These are phyloP conservation scores for Didymella lethalis DNA, from an alignment of 2,329 filamentous ascomycete species.

Conservation along the genomic window DNA sequence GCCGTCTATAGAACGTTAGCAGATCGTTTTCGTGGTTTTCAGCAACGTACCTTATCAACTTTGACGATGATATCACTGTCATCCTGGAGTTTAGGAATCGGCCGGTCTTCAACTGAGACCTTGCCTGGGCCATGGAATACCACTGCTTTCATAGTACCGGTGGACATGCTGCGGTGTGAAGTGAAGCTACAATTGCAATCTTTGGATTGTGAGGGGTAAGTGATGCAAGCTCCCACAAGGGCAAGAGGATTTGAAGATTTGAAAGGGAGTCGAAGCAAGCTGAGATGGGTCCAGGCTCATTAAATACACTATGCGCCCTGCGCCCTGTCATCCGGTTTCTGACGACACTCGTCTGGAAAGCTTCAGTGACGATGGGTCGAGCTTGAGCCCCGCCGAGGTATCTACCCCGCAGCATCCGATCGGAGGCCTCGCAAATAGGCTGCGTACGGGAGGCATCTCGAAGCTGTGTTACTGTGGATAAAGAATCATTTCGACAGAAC, in stretches of 20 bases:
- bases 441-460: constrained; percentile 13
- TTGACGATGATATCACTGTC: constrained; percentile 81
- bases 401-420: constrained; percentile 30
- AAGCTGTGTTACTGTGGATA: neutral
- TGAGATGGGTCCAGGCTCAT: constrained; percentile 10
- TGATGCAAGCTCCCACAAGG: neutral
- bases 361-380: constrained; percentile 24
- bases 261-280: neutral
- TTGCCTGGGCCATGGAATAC: constrained; percentile 82
- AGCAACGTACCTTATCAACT: constrained; percentile 65
- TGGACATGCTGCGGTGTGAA: constrained; percentile 25
- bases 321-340: constrained; percentile 16
- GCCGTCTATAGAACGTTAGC: constrained; percentile 62
- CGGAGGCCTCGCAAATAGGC: constrained; percentile 18
- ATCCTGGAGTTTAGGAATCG: constrained; percentile 76
- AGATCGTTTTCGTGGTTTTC: neutral
- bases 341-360: constrained; percentile 21
- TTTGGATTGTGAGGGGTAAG: neutral
- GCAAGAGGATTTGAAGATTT: neutral
- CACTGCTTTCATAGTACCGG: constrained; percentile 78
- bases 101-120: constrained; percentile 79
- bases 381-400: constrained; percentile 38
- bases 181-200: neutral
- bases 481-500: neutral
- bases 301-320: constrained; percentile 26